Evolutionary conservation across 139 green algal species (phyloP).

Genomic region (Haematococcus sp.): DNA sequence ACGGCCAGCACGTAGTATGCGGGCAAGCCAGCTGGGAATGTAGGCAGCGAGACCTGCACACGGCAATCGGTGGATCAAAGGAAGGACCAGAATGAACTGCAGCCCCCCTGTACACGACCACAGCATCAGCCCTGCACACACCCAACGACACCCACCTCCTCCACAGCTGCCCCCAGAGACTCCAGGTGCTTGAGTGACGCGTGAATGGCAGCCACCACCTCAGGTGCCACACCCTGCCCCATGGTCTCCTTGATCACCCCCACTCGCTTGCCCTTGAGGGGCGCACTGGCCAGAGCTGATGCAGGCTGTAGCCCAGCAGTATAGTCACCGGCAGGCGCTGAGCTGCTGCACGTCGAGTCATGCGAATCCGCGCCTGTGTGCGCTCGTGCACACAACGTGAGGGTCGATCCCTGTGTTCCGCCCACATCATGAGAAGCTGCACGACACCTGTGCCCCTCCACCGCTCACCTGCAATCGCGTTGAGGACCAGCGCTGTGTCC

Average conservation of each 20-base stretch:
- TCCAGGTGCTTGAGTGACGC: slow-evolving; percentile 63
- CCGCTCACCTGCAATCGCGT: slow-evolving; percentile 68
- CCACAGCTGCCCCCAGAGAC: slow-evolving; percentile 74
- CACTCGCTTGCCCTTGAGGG: slow-evolving; percentile 67
- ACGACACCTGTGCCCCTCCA: no score
- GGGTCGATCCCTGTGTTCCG: neutral
- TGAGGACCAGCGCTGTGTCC: slow-evolving; percentile 84
- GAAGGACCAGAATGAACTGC: no score
- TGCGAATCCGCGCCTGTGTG: slow-evolving; percentile 49
- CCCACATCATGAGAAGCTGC: no score
- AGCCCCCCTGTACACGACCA: neutral
- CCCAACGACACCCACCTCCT: slow-evolving; percentile 48
- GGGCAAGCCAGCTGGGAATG: slow-evolving; percentile 76
- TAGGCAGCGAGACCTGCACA: slow-evolving; percentile 73
- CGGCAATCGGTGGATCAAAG: no score
- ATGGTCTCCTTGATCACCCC: slow-evolving; percentile 82
- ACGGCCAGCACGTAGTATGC: slow-evolving; percentile 96
- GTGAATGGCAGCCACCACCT: slow-evolving; percentile 45
- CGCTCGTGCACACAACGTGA: neutral
- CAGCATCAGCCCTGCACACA: no score
- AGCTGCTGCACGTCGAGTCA: slow-evolving; percentile 68
- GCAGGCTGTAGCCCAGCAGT: slow-evolving; percentile 41
- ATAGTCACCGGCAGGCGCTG: slow-evolving; percentile 36
- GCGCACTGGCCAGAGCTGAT: slow-evolving; percentile 40
- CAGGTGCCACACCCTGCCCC: slow-evolving; percentile 71